Conservation (phyloP, 768 basidiomycete species). For the Boletus fagicola region DNA sequence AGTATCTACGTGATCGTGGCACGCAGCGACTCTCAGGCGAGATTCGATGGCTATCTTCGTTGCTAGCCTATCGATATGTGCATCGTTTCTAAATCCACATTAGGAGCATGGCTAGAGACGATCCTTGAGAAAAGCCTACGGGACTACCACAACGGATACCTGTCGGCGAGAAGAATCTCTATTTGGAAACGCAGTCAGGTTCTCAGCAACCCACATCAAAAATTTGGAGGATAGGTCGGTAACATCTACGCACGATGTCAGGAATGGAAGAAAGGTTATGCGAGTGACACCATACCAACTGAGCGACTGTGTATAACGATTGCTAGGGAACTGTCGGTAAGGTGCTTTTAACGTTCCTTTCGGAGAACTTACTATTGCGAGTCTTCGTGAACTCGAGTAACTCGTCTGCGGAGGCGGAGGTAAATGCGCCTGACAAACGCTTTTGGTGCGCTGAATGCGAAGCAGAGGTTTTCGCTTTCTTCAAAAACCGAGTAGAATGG, state of each 20-base stretch:
- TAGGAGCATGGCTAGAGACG: background rate
- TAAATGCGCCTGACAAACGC: background rate
- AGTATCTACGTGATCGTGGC: conserved; percentile 9
- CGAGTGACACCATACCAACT: conserved; percentile 15
- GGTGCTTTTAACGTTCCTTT: background rate
- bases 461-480: conserved; percentile 9
- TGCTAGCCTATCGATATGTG: conserved; percentile 13
- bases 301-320: conserved; percentile 18
- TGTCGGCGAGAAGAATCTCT: conserved; percentile 1
- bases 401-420: conserved; percentile 8
- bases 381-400: conserved; percentile 20
- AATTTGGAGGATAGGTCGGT: conserved; percentile 19
- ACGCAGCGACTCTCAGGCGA: conserved; percentile 18
- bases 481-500: conserved; percentile 3
- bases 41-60: conserved; percentile 17
- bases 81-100: conserved; percentile 10
- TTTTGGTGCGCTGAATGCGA: background rate
- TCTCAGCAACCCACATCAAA: conserved; percentile 17
- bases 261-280: background rate
- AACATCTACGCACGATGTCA: conserved; percentile 17
- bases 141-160: conserved; percentile 20
- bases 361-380: conserved; percentile 22
- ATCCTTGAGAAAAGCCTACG: conserved; percentile 12
- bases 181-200: background rate
- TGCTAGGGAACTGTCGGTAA: conserved; percentile 13